phyloP scores from a whole-genome alignment of 2,329 filamentous ascomycete genomes.

The Paradendryphiella salina region DNA sequence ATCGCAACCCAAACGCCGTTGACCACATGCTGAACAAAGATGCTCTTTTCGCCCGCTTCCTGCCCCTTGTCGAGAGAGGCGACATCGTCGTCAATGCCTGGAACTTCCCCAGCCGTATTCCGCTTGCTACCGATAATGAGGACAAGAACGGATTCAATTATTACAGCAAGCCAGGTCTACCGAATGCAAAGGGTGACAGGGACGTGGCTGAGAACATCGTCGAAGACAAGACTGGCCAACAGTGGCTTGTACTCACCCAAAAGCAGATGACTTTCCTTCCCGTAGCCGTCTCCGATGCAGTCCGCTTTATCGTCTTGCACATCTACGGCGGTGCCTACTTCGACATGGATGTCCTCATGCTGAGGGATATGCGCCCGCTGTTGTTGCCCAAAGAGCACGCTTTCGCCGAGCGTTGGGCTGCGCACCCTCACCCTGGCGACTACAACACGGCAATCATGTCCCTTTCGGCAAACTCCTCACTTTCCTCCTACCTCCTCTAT shows the following conservation, averaged over 20 bases:
- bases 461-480: constrained; percentile 58
- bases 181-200: constrained; percentile 49
- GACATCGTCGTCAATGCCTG: constrained; percentile 58
- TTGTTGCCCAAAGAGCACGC: constrained; percentile 56
- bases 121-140: constrained; percentile 54
- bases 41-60: constrained; percentile 57
- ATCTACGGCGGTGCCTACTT: constrained; percentile 59
- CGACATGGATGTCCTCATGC: constrained; percentile 61
- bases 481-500: constrained; percentile 59
- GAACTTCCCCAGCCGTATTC: constrained; percentile 59
- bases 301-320: constrained; percentile 60
- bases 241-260: constrained; percentile 58
- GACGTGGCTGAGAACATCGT: constrained; percentile 57
- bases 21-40: constrained; percentile 57
- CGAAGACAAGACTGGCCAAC: constrained; percentile 54
- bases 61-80: constrained; percentile 58
- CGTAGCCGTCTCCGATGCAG: constrained; percentile 60
- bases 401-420: constrained; percentile 61
- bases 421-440: constrained; percentile 57
- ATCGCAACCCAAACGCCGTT: constrained; percentile 56
- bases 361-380: constrained; percentile 59
- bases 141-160: constrained; percentile 56
- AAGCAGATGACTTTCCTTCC: constrained; percentile 63
- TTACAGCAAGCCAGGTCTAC: constrained; percentile 53
- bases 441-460: constrained; percentile 63